Percentiles rank a stretch among this genome's conserved stretches.
phyloP scores from a whole-genome alignment of 202 grass and related monocot species.

The Setaria italica region DNA sequence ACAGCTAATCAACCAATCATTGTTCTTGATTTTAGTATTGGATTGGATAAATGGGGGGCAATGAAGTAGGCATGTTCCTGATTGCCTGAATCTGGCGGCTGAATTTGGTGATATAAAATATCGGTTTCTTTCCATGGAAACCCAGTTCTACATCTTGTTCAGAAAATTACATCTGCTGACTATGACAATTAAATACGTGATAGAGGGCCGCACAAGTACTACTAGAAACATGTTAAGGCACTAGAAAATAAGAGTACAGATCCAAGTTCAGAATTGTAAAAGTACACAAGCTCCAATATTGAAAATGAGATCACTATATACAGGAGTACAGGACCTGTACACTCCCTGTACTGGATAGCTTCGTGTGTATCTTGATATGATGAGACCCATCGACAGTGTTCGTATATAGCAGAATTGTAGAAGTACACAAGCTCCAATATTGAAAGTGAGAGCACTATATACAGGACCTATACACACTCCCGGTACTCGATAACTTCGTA shows the following conservation, averaged over 20 bases:
- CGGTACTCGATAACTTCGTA: neutral
- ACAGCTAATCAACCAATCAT: neutral
- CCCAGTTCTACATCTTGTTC: conserved; percentile 1
- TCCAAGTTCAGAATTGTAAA: neutral
- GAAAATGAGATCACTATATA: neutral
- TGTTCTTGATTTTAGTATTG: neutral
- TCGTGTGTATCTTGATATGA: neutral
- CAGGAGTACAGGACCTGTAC: too few relatives aligned
- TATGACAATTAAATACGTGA: neutral
- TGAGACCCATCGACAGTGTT: conserved; percentile 6
- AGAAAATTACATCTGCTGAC: neutral
- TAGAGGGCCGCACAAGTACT: conserved; percentile 1
- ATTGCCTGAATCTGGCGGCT: neutral
- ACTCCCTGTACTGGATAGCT: neutral
- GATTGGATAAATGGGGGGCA: neutral
- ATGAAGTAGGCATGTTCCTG: neutral
- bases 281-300: neutral
- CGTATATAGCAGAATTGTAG: too few relatives aligned
- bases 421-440: neutral
- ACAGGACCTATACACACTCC: neutral
- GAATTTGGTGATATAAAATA: neutral
- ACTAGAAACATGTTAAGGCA: conserved; percentile 11
- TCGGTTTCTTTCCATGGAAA: neutral
- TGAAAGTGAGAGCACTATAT: conserved; percentile 5
- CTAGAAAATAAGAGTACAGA: neutral